These are phyloP conservation scores for Crataegus laevigata DNA, from an alignment of 306 rosid genomes.

Conservation along the genomic window DNA sequence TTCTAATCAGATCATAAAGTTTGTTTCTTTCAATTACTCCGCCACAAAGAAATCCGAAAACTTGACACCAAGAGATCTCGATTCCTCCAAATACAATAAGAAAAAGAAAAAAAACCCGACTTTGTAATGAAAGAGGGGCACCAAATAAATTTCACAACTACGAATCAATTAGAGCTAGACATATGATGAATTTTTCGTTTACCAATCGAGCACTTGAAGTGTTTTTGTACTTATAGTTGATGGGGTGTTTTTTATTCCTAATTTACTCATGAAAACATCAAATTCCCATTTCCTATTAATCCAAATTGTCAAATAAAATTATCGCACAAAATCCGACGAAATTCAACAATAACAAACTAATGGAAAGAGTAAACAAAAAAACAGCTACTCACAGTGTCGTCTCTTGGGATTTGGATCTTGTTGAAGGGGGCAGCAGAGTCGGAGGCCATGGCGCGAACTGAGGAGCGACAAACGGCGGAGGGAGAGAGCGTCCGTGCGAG, in stretches of 20 bases:
- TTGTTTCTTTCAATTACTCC: background rate
- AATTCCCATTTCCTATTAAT: background rate
- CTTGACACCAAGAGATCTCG: background rate
- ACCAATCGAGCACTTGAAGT: background rate
- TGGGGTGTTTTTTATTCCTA: too few species aligned
- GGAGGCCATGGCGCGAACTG: slow-evolving; percentile 70
- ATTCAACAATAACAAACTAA: too few species aligned
- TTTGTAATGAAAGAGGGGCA: background rate
- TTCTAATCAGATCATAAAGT: background rate
- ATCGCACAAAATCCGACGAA: background rate
- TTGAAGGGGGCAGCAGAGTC: slow-evolving; percentile 56
- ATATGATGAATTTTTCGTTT: background rate
- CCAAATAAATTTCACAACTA: background rate
- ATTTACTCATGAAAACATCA: background rate
- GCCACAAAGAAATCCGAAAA: background rate
- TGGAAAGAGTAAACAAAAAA: background rate
- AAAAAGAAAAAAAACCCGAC: background rate
- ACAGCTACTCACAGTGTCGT: slow-evolving; percentile 46
- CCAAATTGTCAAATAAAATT: background rate
- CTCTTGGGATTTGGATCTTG: slow-evolving; percentile 74
- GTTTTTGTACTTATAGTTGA: too few species aligned
- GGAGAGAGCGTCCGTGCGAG: slow-evolving; percentile 22
- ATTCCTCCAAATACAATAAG: background rate
- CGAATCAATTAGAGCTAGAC: background rate
- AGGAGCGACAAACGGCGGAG: slow-evolving; percentile 29